Conservation (phyloP, 208 protist genomes). For the Trypanosoma avium region DNA sequence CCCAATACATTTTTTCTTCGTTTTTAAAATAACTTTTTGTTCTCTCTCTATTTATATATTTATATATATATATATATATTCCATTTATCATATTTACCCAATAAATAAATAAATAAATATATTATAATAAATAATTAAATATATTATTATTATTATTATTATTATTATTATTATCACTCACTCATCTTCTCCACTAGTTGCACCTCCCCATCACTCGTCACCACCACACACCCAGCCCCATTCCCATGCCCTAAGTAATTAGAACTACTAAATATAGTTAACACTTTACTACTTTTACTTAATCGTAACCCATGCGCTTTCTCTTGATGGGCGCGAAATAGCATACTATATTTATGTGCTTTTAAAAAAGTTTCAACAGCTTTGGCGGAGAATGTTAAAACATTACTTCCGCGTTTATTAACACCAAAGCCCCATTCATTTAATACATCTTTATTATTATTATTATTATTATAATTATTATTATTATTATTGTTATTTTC, state of each 20-base stretch:
- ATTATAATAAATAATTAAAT: no score
- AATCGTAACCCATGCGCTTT: slow-evolving; percentile 70
- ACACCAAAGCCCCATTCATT: slow-evolving; percentile 74
- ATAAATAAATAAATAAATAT: no score
- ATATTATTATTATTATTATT: no score
- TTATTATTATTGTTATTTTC: slow-evolving; percentile 2
- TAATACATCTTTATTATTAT: slow-evolving; percentile 8
- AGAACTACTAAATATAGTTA: slow-evolving; percentile 84
- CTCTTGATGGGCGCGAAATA: slow-evolving; percentile 84
- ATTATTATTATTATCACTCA: slow-evolving; percentile 20
- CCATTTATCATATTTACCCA: no score
- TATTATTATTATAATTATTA: neutral
- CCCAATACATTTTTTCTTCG: neutral
- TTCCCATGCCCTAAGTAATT: slow-evolving; percentile 83
- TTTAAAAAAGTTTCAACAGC: slow-evolving; percentile 72
- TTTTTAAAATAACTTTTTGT: neutral
- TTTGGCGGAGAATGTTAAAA: slow-evolving; percentile 60
- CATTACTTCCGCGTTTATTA: slow-evolving; percentile 60
- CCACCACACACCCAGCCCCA: slow-evolving; percentile 69
- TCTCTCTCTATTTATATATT: slow-evolving; percentile 3
- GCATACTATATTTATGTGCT: slow-evolving; percentile 59
- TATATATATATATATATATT: no score
- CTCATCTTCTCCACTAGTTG: slow-evolving; percentile 71
- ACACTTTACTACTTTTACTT: slow-evolving; percentile 68
- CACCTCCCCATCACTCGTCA: slow-evolving; percentile 54